Evolutionary conservation across 805 yeast genomes (phyloP).

Genomic region (Saccharomycopsis babjevae): DNA sequence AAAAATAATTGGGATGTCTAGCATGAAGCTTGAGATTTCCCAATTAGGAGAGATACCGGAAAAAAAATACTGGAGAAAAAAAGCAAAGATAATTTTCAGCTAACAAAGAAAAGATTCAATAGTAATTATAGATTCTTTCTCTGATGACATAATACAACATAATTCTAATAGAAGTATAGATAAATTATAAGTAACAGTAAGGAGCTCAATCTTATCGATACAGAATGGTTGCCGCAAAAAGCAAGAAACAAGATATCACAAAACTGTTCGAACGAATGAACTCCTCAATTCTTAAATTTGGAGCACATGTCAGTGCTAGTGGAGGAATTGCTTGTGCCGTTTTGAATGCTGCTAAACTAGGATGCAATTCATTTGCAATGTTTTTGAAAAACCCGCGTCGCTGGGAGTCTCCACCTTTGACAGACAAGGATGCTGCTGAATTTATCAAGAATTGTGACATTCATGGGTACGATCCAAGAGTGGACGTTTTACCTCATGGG

Average conservation of each 20-base stretch:
- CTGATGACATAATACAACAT: no score
- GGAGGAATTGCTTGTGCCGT: conserved; percentile 75
- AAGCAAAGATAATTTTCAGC: no score
- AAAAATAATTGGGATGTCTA: no score
- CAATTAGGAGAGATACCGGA: no score
- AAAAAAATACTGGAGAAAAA: no score
- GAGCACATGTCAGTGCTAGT: conserved; percentile 80
- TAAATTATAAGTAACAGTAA: no score
- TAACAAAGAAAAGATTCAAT: no score
- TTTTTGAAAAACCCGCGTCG: conserved; percentile 83
- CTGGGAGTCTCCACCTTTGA: conserved; percentile 79
- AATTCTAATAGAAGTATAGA: no score
- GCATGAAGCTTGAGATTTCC: no score
- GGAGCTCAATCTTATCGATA: neutral
- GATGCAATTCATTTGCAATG: conserved; percentile 79
- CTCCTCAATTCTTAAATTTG: conserved; percentile 39
- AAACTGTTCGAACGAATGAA: conserved; percentile 5
- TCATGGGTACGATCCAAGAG: conserved; percentile 58
- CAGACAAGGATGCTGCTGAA: conserved; percentile 52
- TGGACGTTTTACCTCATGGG: conserved; percentile 88
- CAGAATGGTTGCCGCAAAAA: neutral
- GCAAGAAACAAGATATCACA: neutral
- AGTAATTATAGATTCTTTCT: no score
- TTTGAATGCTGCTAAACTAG: conserved; percentile 42
- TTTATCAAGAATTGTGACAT: conserved; percentile 56